Evolutionary conservation across 2,329 filamentous ascomycete species (phyloP), one percentile per base, ranked within the genome.

Genomic region (Madurella fahalii): DNA sequence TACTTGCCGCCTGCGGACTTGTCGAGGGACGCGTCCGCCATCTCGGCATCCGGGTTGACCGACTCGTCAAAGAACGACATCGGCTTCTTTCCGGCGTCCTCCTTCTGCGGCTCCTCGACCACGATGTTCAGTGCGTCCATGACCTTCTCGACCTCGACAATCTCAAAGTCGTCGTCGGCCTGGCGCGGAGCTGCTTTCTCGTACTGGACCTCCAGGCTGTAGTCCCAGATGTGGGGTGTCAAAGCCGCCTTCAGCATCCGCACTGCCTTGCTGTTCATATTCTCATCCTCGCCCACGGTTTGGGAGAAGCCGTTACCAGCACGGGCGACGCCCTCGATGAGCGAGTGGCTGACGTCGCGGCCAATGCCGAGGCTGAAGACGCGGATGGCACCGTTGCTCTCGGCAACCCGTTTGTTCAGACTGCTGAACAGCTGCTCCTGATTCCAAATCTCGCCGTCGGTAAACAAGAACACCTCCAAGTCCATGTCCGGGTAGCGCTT

Each of bases 191-290:
- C 5, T 8, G 50, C 53, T 7, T 59, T 65, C 8, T 64, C 68
- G 60, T 87, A 89, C 51, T 82, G 79, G 57, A 89, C 70, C 62
- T 86, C 82, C 1, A 90, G 70, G 0, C 73, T 76, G 63, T 85
- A 88, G 63, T 89, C 79, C 15, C 71, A 77, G 43, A 88, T 74
- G 58, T 89, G 85, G 0, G 85, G 84, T 2, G 80, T 82, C 17
- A 90, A 68, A 0, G 85, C 82, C 0, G 81, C 86, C 64, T 87
- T 89, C 53, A 91, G 73, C 87, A 91, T 90, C 2, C 87, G 79
- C 2, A 90, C 77, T 1, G 90, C 77, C 65, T 87, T 87, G 59
- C 72, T 79, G 61, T 87, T 82, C 69, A 89, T 81, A 63, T 84
- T 82, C 65, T 90, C 87, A 1, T 78, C 71, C 7, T 81, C 70